Evolutionary conservation across 2,329 filamentous ascomycete species (phyloP).

Genomic region (Trichoderma sp.): DNA sequence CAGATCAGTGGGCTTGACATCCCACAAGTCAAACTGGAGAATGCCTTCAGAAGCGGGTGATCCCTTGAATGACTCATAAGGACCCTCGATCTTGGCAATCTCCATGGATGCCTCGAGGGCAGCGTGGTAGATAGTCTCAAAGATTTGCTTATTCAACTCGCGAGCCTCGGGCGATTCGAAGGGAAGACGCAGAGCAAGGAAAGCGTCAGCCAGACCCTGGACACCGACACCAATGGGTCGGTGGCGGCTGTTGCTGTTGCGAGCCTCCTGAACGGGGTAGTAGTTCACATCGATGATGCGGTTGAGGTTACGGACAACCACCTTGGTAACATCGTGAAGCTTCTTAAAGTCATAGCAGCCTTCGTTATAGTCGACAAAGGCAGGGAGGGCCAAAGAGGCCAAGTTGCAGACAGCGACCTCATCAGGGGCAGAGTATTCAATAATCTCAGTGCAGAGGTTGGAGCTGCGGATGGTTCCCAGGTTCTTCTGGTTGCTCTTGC

Average conservation of each 20-base stretch:
- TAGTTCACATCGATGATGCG: constrained; percentile 98
- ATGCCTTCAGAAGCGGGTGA: constrained; percentile 93
- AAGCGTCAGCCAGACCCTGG: constrained; percentile 95
- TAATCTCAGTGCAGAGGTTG: constrained; percentile 97
- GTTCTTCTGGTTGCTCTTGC: constrained; percentile 99
- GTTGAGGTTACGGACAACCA: constrained; percentile 94
- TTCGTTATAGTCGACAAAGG: constrained; percentile 83
- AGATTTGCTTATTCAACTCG: constrained; percentile 96
- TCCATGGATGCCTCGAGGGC: constrained; percentile 87
- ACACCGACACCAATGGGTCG: constrained; percentile 95
- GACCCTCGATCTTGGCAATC: constrained; percentile 77
- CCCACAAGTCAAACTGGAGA: constrained; percentile 99
- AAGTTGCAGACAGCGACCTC: constrained; percentile 99
- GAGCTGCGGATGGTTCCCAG: constrained; percentile 97
- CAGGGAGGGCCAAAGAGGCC: constrained; percentile 88
- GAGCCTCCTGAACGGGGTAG: constrained; percentile 93
- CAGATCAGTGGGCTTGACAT: constrained; percentile 85
- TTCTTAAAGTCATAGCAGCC: constrained; percentile 94
- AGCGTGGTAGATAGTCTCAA: constrained; percentile 98
- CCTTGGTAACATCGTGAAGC: constrained; percentile 89
- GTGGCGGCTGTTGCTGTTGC: constrained; percentile 96
- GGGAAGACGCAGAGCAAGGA: constrained; percentile 92
- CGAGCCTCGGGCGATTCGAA: constrained; percentile 96
- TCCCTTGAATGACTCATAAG: constrained; percentile 89
- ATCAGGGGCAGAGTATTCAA: constrained; percentile 95